Base-by-base conservation (phyloP, 768 basidiomycete species). In the Boletus coccyginus region DNA sequence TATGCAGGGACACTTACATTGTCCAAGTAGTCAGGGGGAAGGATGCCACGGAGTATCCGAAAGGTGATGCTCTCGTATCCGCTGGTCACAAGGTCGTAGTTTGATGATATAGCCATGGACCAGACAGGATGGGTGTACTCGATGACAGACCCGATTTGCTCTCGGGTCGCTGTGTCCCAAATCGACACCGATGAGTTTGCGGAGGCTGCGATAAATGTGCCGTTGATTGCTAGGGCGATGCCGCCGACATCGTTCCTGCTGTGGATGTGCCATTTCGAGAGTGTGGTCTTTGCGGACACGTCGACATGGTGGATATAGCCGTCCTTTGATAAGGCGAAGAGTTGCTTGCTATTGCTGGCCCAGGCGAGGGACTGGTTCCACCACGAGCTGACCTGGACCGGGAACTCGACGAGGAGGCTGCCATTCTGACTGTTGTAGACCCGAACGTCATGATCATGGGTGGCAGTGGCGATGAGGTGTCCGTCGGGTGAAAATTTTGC, bases 401-500 rank as follows among this genome's bases (percentile, higher is more conserved):
- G 33, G 21, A 39, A n/a, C 1, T 53, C 33, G 8, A 21, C n/a
- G 24, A 49, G 41, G 3, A 38, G 46, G 9, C 24, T 5, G 39
- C n/a, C 39, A 17, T 11, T n/a, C 17, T n/a, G 17, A 40, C 39
- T 19, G 39, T 40, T 17, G 3, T 10, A 10, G 8, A 40, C 35
- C 7, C 6, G 35, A 16, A 36, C 14, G n/a, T 40, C 4, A 19
- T 5, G 1, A 17, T 2, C 7, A n/a, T 17, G n/a, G n/a, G 39
- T n/a, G n/a, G n/a, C 36, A 2, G 50, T 55, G 5, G 42, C 49
- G 14, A 55, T 14, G 27, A 36, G 11, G 3, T 11, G 14, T 12
- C 49, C 54, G 10, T 51, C 10, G 2, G 48, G 54, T 6, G 54
- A 55, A 14, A 50, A 55, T 2, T 51, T 55, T 41, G n/a, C 47